A percentile compares a stretch with the other conserved stretches of the same genome.
phyloP scores from a whole-genome alignment of 2,329 filamentous ascomycete species.

The Fusarium nanum region DNA sequence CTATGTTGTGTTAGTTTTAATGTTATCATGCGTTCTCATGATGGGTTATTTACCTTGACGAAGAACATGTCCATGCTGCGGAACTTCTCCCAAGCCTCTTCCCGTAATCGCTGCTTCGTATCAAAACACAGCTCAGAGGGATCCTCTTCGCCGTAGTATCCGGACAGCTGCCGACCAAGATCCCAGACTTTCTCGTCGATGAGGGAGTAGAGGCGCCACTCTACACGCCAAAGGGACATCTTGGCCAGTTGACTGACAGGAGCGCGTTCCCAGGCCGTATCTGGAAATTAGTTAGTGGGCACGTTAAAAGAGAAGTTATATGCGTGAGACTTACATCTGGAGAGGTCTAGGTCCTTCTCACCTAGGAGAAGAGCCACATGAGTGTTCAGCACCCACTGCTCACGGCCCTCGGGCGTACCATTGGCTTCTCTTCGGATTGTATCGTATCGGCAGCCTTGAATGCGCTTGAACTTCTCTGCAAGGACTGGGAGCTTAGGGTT shows the following conservation, averaged over 20 bases:
- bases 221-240: constrained; percentile 68
- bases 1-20: constrained; percentile 51
- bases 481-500: constrained; percentile 64
- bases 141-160: constrained; percentile 62
- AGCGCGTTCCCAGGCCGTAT: constrained; percentile 68
- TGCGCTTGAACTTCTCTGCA: constrained; percentile 65
- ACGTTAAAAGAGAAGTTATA: not conserved
- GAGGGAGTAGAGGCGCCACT: constrained; percentile 67
- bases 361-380: constrained; percentile 72
- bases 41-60: constrained; percentile 70
- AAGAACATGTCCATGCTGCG: constrained; percentile 72
- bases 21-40: not conserved
- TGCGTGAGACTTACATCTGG: constrained; percentile 65
- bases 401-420: constrained; percentile 66
- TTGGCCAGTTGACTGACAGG: constrained; percentile 67
- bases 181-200: constrained; percentile 62
- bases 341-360: constrained; percentile 71
- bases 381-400: constrained; percentile 74
- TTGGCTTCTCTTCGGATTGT: constrained; percentile 67
- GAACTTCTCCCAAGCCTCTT: constrained; percentile 65
- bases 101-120: constrained; percentile 59
- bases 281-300: constrained; percentile 50
- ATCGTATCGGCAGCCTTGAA: constrained; percentile 72
- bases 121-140: constrained; percentile 58
- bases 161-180: constrained; percentile 64